Base-by-base conservation (phyloP, 2,329 filamentous ascomycete species). In the Cytospora chrysosperma region DNA sequence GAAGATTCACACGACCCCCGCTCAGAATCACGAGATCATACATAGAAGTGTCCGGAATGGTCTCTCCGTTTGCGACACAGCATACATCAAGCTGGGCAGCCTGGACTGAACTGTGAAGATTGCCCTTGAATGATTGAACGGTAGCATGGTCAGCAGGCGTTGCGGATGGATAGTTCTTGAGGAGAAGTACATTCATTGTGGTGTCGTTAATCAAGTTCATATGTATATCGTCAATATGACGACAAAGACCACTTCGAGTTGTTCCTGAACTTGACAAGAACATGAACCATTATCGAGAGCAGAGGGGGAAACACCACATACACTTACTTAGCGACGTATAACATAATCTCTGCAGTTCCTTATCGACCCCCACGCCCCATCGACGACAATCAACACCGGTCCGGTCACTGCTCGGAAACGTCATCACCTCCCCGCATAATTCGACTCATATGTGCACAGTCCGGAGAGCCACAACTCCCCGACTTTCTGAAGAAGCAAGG, bases 21-120 rank as follows among this genome's bases (percentile, higher is more conserved):
- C 58, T 60, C 21, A 54, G 32, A 26, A 60, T 49, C 10, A 54
- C n/a, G 4, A 60, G 37, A 12, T 30, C 24, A 19, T 60, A 60
- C 17, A 8, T 12, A 1, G 24, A n/a, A 1, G 21, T 26, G 26
- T 60, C 58, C 8, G 50, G 58, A n/a, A 54, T 60, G 2, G 37
- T 4, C 24, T 60, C 50, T 26, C 58, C 58, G 27, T 54, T 34
- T 5, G 58, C 58, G 8, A 54, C 27, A 10, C 50, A 43, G 19
- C 58, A 54, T 6, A 54, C 19, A 12, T 60, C 58, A 32, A 54
- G 26, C 24, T 27, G 32, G 17, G n/a, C 47, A n/a, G 19, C 32
- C 2, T 49, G 49, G 6, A 53, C 6, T 19, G 49, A 53, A 9
- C 19, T 12, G 2, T 9, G 9, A n/a, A 59, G 53, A 17, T 47